Conservation (phyloP, 2,329 filamentous ascomycete genomes). For the Neonectria coccinea region DNA sequence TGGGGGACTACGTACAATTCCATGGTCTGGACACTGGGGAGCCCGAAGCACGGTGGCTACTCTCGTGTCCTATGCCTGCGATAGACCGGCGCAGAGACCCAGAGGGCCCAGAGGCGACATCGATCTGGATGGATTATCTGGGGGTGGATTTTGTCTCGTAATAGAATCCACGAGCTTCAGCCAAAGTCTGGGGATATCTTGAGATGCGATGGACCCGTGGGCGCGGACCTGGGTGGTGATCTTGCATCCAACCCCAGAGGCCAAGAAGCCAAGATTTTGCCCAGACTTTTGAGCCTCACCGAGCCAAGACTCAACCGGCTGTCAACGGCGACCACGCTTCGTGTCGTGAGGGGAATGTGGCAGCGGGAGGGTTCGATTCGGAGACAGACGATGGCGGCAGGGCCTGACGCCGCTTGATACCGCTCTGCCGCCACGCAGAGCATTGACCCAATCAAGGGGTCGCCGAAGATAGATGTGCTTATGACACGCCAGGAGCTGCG, state of each 20-base stretch:
- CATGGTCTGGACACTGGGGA: neutral
- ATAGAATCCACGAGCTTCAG: slow-evolving; percentile 16
- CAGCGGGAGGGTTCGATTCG: neutral
- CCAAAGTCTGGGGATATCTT: slow-evolving; percentile 28
- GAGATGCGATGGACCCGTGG: slow-evolving; percentile 25
- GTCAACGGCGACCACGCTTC: neutral
- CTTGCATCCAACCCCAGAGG: slow-evolving; percentile 17
- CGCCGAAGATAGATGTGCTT: slow-evolving; percentile 33
- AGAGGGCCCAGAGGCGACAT: neutral
- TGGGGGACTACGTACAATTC: slow-evolving; percentile 9
- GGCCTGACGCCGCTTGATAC: slow-evolving; percentile 9
- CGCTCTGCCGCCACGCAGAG: slow-evolving; percentile 25
- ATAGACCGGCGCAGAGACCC: neutral
- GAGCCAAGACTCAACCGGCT: slow-evolving; percentile 24
- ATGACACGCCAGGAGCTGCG: slow-evolving; percentile 13
- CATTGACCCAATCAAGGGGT: slow-evolving; percentile 38
- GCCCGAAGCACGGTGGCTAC: neutral
- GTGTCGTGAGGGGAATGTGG: neutral
- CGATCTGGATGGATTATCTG: slow-evolving; percentile 20
- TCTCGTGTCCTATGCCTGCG: slow-evolving; percentile 7
- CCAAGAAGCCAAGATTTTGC: slow-evolving; percentile 12
- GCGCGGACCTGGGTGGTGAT: slow-evolving; percentile 13
- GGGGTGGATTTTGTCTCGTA: slow-evolving; percentile 32
- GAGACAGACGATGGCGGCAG: neutral
- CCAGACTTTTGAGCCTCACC: slow-evolving; percentile 27